Conservation (phyloP, 768 basidiomycete genomes). For the Sporobolomyces pararoseus region DNA sequence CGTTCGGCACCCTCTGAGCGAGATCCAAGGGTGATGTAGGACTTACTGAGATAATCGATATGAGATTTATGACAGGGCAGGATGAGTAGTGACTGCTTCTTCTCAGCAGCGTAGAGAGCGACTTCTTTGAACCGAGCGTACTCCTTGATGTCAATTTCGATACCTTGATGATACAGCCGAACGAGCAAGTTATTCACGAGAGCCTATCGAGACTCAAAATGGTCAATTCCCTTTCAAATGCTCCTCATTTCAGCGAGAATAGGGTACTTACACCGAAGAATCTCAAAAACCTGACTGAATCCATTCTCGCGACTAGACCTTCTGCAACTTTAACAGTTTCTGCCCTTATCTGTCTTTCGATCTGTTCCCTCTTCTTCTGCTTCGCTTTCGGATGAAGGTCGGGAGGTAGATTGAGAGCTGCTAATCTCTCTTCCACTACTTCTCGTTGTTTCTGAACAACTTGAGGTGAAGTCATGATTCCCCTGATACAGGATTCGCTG, state of each 20-base stretch:
- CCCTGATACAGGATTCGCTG: conserved; percentile 21
- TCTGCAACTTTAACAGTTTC: conserved; percentile 8
- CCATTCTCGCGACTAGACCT: conserved; percentile 36
- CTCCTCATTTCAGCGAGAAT: too few relatives aligned
- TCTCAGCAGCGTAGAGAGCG: conserved; percentile 33
- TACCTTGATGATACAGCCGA: conserved; percentile 36
- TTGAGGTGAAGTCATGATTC: conserved; percentile 13
- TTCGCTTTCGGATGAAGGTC: neutral
- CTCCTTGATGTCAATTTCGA: conserved; percentile 35
- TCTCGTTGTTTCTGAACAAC: conserved; percentile 11
- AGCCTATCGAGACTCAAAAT: too few relatives aligned
- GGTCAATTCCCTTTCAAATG: too few relatives aligned
- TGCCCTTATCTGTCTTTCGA: conserved; percentile 8
- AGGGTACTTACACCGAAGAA: conserved; percentile 35
- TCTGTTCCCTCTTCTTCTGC: conserved; percentile 5
- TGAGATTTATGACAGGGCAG: conserved; percentile 45
- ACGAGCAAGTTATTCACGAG: conserved; percentile 38
- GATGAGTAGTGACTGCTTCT: conserved; percentile 42
- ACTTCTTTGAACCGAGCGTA: conserved; percentile 38
- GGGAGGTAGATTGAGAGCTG: neutral
- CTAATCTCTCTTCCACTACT: conserved; percentile 3
- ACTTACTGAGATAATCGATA: conserved; percentile 38
- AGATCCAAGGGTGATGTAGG: neutral
- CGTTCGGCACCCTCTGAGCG: neutral
- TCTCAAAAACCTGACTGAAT: conserved; percentile 28